These are phyloP conservation scores for Collybiopsis luxurians DNA, from an alignment of 768 basidiomycete genomes.

Conservation along the genomic window DNA sequence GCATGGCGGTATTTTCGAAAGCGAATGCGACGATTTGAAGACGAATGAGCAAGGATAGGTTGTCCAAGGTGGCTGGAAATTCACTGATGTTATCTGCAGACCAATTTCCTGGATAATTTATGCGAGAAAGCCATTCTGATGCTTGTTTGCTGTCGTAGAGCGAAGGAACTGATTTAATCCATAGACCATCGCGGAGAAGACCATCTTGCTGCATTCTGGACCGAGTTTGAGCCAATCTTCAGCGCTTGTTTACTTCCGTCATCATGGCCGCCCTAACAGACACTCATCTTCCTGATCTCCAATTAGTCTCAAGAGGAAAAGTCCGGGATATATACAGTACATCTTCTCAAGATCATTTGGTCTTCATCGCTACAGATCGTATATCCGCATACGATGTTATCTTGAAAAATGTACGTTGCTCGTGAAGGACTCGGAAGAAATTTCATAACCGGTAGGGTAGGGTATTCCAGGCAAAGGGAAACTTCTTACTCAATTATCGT, in stretches of 20 bases:
- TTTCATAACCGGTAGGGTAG: conserved; percentile 37
- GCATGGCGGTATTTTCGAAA: conserved; percentile 36
- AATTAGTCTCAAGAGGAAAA: conserved; percentile 85
- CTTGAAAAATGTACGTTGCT: conserved; percentile 74
- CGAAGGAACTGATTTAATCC: conserved; percentile 24
- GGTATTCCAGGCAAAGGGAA: conserved; percentile 94
- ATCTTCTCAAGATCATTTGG: conserved; percentile 65
- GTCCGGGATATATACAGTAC: conserved; percentile 92
- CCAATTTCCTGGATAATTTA: conserved; percentile 15
- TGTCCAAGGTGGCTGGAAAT: conserved; percentile 25
- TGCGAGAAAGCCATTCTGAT: conserved; percentile 21
- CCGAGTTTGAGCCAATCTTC: too few relatives aligned
- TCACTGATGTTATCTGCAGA: conserved; percentile 15
- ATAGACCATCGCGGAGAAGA: conserved; percentile 13
- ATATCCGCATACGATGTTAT: conserved; percentile 98
- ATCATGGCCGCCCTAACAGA: conserved; percentile 40
- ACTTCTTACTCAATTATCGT: conserved; percentile 83
- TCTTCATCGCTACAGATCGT: conserved; percentile 94
- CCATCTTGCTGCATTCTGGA: conserved; percentile 1
- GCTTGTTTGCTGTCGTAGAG: conserved; percentile 19
- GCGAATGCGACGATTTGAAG: conserved; percentile 31
- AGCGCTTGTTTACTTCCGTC: too few relatives aligned
- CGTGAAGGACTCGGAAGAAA: neutral
- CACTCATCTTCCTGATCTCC: conserved; percentile 59
- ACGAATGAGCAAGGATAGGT: conserved; percentile 22